Conservation (phyloP, 345 rosid genomes). For the Lumnitzera littorea region DNA sequence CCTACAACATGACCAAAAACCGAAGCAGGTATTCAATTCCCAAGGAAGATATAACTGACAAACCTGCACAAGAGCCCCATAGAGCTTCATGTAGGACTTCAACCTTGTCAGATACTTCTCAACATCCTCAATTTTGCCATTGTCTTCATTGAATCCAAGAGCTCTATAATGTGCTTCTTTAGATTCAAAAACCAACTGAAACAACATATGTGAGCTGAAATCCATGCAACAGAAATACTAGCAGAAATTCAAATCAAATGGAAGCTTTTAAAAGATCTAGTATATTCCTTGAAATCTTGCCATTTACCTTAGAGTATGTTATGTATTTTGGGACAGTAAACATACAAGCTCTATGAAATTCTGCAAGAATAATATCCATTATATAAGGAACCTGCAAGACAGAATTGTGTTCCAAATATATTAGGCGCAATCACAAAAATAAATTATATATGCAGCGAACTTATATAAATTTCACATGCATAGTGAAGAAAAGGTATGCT, state of each 20-base stretch:
- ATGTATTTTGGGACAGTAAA: conserved; percentile 89
- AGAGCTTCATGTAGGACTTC: conserved; percentile 66
- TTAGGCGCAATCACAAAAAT: no score
- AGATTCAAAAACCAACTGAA: conserved; percentile 63
- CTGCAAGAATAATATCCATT: conserved; percentile 85
- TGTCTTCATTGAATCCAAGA: conserved; percentile 40
- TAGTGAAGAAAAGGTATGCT: no score
- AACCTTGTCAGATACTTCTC: conserved; percentile 42
- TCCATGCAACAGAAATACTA: not conserved
- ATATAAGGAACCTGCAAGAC: conserved; percentile 53
- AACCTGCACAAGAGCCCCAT: conserved; percentile 94
- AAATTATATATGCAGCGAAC: no score
- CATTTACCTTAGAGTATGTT: conserved; percentile 51
- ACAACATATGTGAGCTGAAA: conserved; percentile 6
- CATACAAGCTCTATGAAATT: conserved; percentile 77
- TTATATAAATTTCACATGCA: no score
- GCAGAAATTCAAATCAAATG: not conserved
- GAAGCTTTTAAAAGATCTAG: not conserved
- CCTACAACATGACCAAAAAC: not conserved
- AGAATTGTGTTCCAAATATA: no score
- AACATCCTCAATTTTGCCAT: conserved; percentile 41
- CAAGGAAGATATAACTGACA: conserved; percentile 3
- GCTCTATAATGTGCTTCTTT: conserved; percentile 46
- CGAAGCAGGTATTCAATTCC: not conserved
- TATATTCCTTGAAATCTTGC: no score